Conservation (phyloP, 768 basidiomycete genomes). For the Boletellus ananiceps region DNA sequence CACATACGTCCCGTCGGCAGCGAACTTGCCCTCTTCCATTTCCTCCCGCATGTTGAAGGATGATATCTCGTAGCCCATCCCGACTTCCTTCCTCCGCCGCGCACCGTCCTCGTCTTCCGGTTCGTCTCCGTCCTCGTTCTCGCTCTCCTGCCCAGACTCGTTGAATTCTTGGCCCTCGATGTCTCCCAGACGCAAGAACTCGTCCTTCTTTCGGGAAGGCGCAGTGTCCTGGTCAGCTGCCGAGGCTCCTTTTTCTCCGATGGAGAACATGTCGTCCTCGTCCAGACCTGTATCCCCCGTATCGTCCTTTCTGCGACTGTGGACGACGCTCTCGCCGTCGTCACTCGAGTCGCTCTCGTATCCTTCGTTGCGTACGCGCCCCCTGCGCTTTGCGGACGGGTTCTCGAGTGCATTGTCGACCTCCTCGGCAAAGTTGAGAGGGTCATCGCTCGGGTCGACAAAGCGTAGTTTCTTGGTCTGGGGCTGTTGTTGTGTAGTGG, state of each 20-base stretch:
- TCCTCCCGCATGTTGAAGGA: constrained; percentile 99
- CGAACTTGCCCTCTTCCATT: constrained; percentile 97
- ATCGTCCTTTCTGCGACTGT: constrained; percentile 59
- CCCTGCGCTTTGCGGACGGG: constrained; percentile 57
- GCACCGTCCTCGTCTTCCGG: constrained; percentile 72
- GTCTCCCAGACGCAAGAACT: constrained; percentile 83
- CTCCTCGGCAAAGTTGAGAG: constrained; percentile 70
- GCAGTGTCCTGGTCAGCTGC: constrained; percentile 35
- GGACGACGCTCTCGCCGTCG: constrained; percentile 91
- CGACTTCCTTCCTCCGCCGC: constrained; percentile 68
- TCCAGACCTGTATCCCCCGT: constrained; percentile 57
- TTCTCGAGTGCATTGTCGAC: constrained; percentile 72
- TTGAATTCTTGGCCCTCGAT: constrained; percentile 95
- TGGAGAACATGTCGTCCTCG: constrained; percentile 79
- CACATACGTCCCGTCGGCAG: constrained; percentile 86
- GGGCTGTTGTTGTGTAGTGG: constrained; percentile 26
- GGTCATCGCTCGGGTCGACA: constrained; percentile 71
- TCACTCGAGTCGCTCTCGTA: constrained; percentile 95
- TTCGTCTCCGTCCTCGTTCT: constrained; percentile 40
- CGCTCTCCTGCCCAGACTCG: constrained; percentile 32
- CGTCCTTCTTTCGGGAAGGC: constrained; percentile 54
- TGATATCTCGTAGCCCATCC: constrained; percentile 92
- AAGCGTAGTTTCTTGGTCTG: constrained; percentile 71
- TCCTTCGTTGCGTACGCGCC: constrained; percentile 77
- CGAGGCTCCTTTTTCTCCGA: constrained; percentile 55